Evolutionary conservation across 2,329 filamentous ascomycete genomes (phyloP).

Genomic region (Penicillium italicum): DNA sequence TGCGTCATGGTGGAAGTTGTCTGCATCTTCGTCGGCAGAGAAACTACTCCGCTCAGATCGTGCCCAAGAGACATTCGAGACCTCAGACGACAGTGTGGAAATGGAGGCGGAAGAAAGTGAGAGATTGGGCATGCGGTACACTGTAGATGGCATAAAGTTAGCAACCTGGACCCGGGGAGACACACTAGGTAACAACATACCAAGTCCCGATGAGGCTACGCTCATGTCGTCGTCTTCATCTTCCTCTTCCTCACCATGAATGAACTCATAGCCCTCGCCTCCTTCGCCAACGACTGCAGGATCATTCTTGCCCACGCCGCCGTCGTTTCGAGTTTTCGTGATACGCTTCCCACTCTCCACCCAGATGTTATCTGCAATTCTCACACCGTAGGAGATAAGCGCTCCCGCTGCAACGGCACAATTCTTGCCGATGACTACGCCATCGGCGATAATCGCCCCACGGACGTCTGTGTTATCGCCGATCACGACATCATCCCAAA

Average conservation of each 20-base stretch:
- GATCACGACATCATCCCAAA: conserved; percentile 82
- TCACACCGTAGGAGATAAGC: conserved; percentile 75
- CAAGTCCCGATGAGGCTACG: conserved; percentile 48
- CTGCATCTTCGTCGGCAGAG: conserved; percentile 58
- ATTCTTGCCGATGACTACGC: conserved; percentile 66
- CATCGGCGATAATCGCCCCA: conserved; percentile 72
- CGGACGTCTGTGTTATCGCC: conserved; percentile 69
- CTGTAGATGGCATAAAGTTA: conserved; percentile 23
- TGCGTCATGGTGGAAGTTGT: conserved; percentile 81
- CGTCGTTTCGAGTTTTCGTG: conserved; percentile 45
- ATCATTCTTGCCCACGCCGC: conserved; percentile 46
- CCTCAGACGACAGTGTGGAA: conserved; percentile 59
- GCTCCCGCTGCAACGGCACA: conserved; percentile 68
- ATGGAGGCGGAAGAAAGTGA: conserved; percentile 53
- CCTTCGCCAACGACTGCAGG: conserved; percentile 54
- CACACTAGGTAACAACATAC: conserved; percentile 20
- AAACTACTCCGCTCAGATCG: conserved; percentile 71
- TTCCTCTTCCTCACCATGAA: conserved; percentile 60
- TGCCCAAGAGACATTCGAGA: conserved; percentile 57
- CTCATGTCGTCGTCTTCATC: conserved; percentile 63
- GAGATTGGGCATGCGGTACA: conserved; percentile 52
- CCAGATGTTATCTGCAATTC: conserved; percentile 60
- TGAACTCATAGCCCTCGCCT: conserved; percentile 62
- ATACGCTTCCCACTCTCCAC: conserved; percentile 43
- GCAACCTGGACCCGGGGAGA: neutral